phyloP scores from a whole-genome alignment of 1,139 yeast genomes.

The Candida sojae region DNA sequence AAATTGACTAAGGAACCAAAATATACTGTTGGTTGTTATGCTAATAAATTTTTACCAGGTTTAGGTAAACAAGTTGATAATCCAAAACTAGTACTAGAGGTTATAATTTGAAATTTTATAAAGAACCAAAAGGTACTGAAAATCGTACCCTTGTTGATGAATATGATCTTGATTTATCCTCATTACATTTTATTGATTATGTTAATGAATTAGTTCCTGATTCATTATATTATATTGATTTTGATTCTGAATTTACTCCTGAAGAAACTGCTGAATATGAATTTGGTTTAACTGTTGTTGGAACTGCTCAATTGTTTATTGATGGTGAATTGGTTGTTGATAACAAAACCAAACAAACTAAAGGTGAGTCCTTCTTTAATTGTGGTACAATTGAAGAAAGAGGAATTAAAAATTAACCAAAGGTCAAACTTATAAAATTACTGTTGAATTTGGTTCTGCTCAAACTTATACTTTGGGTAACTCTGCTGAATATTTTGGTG shows the following conservation, averaged over 20 bases:
- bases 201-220: constrained; percentile 24
- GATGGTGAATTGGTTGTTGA: constrained; percentile 56
- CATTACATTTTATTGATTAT: constrained; percentile 51
- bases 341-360: constrained; percentile 51
- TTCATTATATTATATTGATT: constrained; percentile 37
- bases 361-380: constrained; percentile 49
- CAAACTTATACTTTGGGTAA: constrained; percentile 36
- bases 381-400: constrained; percentile 51
- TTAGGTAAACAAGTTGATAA: constrained; percentile 24
- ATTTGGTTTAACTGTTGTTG: constrained; percentile 52
- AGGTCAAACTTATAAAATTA: constrained; percentile 44
- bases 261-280: constrained; percentile 49
- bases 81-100: constrained; percentile 45
- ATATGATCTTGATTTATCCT: constrained; percentile 29
- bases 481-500: constrained; percentile 23
- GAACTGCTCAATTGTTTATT: constrained; percentile 54
- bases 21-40: constrained; percentile 23
- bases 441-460: constrained; percentile 54
- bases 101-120: constrained; percentile 34
- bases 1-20: constrained; percentile 20
- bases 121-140: constrained; percentile 20
- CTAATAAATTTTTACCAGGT: constrained; percentile 29
- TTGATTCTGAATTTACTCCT: constrained; percentile 46
- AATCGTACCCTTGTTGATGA: constrained; percentile 38
- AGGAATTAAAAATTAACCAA: constrained; percentile 37